Evolutionary conservation across 352 stramenopile species (phyloP), one percentile per base, ranked within the genome.

Genomic region (Globisporangium abappressorium): DNA sequence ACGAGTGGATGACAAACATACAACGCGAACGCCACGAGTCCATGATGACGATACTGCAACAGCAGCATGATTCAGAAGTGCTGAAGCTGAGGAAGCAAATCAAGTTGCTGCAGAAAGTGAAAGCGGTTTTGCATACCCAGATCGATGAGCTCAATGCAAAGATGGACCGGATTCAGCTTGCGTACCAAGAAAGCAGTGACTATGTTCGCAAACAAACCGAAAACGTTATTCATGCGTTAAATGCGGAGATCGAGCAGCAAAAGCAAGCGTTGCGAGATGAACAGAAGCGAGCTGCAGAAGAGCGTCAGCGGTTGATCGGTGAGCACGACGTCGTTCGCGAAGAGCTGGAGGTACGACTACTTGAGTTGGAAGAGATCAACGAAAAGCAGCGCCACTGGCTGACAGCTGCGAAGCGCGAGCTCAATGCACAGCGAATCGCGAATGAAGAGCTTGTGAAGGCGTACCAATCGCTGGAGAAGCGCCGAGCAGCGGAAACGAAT

Each of bases 361-460:
- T 75, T 2, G 49, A 68, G 2, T 55, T 77, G 1, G 73, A 89
- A 57, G 43, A 64, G 22, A 54, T 73, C 20, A 77, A 78, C 36
- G 78, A 87, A 9, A 74, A 75, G 55, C 82, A 91, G 62, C 71
- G 69, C 1, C 86, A 94, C 62, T 92, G 84, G 84, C 69, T 94
- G 28, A 94, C 85, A 6, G 78, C 84, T 0, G 76, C 81, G 3
- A 89, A 81, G 58, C 74, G 86, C 12, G 86, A 93, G 53, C 76
- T 93, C 12, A 71, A 80, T 14, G 80, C 82, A 0, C 84, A 92
- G 57, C 83, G 85, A 2, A 68, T 89, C n/a, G 76, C 82, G 24
- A 94, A 93, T 46, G 80, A 90, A 28, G 80, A 91, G 62, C 69
- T 94, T 2, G 36, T 93, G 33, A 80, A 82, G 41, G 75, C 80